Conservation (phyloP, 2,329 filamentous ascomycete species). For the Phyllosticta citrichinensis region DNA sequence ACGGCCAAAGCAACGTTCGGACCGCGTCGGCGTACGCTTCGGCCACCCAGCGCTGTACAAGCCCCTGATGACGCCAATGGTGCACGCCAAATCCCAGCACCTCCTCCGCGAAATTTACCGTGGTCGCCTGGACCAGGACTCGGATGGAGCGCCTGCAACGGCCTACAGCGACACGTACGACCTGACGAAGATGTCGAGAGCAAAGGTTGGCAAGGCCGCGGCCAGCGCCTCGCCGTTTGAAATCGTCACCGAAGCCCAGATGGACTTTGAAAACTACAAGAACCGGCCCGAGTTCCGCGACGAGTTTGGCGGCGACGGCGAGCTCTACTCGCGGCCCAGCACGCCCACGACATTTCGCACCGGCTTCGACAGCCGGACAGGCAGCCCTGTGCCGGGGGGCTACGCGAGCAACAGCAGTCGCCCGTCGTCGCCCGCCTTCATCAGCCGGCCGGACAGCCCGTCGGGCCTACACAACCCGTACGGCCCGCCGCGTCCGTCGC, state of each 20-base stretch:
- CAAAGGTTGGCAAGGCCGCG: slow-evolving; percentile 45
- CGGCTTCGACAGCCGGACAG: slow-evolving; percentile 18
- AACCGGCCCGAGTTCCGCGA: slow-evolving; percentile 79
- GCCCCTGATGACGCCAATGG: slow-evolving; percentile 88
- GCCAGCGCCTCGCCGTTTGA: slow-evolving; percentile 56
- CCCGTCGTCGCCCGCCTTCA: neutral
- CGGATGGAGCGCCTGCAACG: slow-evolving; percentile 45
- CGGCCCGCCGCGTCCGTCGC: slow-evolving; percentile 12
- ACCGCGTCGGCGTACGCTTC: slow-evolving; percentile 66
- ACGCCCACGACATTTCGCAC: slow-evolving; percentile 41
- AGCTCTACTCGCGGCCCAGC: slow-evolving; percentile 45
- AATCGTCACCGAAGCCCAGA: slow-evolving; percentile 72
- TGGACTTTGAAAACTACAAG: slow-evolving; percentile 90
- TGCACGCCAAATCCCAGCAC: slow-evolving; percentile 81
- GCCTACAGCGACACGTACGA: slow-evolving; percentile 76
- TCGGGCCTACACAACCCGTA: neutral
- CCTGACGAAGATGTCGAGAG: slow-evolving; percentile 64
- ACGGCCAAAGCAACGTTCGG: slow-evolving; percentile 35
- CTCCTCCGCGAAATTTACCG: slow-evolving; percentile 77
- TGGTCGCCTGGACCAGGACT: slow-evolving; percentile 60
- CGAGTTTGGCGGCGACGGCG: slow-evolving; percentile 67
- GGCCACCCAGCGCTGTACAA: slow-evolving; percentile 87
- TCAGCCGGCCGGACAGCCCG: neutral
- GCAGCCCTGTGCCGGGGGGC: slow-evolving; percentile 1
- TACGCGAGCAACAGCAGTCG: neutral